These are phyloP conservation scores for Irpex rosettiformis DNA, from an alignment of 1,284 basidiomycete genomes.

Conservation along the genomic window DNA sequence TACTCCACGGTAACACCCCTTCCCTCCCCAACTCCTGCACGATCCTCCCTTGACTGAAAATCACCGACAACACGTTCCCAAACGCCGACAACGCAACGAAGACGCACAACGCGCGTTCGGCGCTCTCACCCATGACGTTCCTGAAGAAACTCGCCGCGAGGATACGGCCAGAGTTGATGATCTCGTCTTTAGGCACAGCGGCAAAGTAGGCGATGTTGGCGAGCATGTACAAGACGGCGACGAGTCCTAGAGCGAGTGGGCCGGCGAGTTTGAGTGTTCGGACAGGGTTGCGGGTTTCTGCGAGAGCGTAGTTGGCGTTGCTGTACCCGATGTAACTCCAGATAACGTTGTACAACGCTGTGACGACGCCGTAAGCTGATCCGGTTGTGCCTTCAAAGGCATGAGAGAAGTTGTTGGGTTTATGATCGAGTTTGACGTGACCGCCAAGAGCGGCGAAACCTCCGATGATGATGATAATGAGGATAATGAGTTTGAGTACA, in stretches of 20 bases:
- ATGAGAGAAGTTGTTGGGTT: constrained; percentile 40
- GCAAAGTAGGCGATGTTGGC: constrained; percentile 64
- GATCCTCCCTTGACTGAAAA: constrained; percentile 64
- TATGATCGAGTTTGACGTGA: constrained; percentile 34
- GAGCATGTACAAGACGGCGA: constrained; percentile 37
- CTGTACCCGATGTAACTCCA: constrained; percentile 65
- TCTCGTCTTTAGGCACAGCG: constrained; percentile 57
- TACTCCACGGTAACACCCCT: constrained; percentile 56
- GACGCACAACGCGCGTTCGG: constrained; percentile 52
- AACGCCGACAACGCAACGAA: constrained; percentile 57
- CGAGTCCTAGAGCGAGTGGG: constrained; percentile 44
- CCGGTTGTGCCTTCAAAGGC: constrained; percentile 45
- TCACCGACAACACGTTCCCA: constrained; percentile 53
- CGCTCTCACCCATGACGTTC: constrained; percentile 53
- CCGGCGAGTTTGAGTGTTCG: constrained; percentile 59
- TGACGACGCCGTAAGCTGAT: constrained; percentile 37
- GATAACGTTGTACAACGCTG: constrained; percentile 54
- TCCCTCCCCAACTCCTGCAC: constrained; percentile 67
- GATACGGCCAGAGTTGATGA: constrained; percentile 48
- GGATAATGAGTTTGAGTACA: constrained; percentile 52
- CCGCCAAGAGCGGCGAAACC: constrained; percentile 43
- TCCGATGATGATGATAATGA: constrained; percentile 46
- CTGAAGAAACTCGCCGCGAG: constrained; percentile 62
- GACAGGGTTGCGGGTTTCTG: constrained; percentile 59
- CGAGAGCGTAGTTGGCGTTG: constrained; percentile 58